Evolutionary conservation across 345 rosid species (phyloP), one percentile per base, ranked within the genome.

Genomic region (Eutrema heterophyllum): DNA sequence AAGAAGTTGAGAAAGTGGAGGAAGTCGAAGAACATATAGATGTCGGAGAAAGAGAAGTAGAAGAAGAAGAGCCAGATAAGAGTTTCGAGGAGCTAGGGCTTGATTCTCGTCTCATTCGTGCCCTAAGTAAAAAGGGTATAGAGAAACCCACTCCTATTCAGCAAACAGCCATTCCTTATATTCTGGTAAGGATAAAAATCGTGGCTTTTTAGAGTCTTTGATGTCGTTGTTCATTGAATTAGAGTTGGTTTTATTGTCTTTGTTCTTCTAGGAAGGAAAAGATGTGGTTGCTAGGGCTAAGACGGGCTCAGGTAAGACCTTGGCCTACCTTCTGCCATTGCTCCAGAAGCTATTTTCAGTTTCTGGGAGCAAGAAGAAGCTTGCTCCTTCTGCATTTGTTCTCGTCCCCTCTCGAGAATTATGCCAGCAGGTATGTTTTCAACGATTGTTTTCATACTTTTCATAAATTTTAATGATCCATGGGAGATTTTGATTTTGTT

Each of bases 251-350:
- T 49, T 16, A 2, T 48, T 35, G 39, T n/a, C 12, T 52, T 5
- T 52, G 32, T 51, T 36, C 3, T 50, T 4, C 9, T 67, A 89
- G 97, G 88, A 86, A 83, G 98, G 97, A 5, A 91, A 94, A 68
- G 98, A 94, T 71, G 95, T 91, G 61, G 91, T 91, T 67, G 98
- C 96, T 16, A 81, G 84, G 63, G 98, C 97, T 1, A 91, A 92
- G 79, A 94, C 96, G 0, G 97, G 97, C 5, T 91, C 93, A 0
- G 97, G 98, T 9, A 94, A 91, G 81, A 91, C 98, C 6, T 79
- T 91, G 26, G 97, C 97, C 3, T 94, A 94, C 70, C 81, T 91
- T 36, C 83, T 91, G 2, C 97, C 96, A 52, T 64, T 94, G 83
- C 97, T 91, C 38, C 98, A 94, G 64, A 94, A 83, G 85, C 87